Base-by-base conservation (phyloP, 2,329 filamentous ascomycete genomes). In the Xylaria digitata region DNA sequence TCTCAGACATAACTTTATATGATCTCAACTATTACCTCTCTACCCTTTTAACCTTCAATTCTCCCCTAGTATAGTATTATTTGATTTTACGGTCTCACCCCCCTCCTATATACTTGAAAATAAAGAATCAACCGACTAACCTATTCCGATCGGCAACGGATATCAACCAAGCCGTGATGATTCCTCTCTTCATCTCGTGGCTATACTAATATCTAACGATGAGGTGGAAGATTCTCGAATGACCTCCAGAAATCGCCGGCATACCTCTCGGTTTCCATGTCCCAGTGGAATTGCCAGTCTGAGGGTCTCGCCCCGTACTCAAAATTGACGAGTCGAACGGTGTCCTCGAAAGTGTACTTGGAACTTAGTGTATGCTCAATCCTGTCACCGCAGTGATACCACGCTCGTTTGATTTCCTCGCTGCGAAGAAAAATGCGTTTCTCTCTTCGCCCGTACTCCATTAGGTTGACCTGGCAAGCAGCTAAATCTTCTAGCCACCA, bases 401-500 rank as follows among this genome's bases (percentile, higher is more conserved):
- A 50, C 1, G 45, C 45, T 6, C 11, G 43, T 30, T 30, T 59
- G 30, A 49, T 45, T 42, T 59, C 50, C 19, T 59, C 9, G 19
- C 42, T 59, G 11, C 45, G 56, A 21, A 26, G 56, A 59, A 59
- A 49, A 13, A 37, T 37, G 5, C 56, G 56, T 6, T 30, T 59
- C 56, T 59, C 56, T 40, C 32, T 49, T 19, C 56, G 56, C 2
- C 56, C 56, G 11, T 59, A 59, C 13, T 42, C 32, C 19, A 59
- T 40, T 19, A 59, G 9, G 15, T 49, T 19, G 2, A 59, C 56
- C 32, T 23, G 19, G 15, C 56, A 59, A n/a, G 43, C 43, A 40
- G 43, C 32, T 19, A 59, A 42, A 40, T 59, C 56, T 49, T 59
- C 56, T 9, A 59, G 26, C 56, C 56, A 49, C 56, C 43, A 59